Evolutionary conservation across 768 basidiomycete species (phyloP), one percentile per base, ranked within the genome.

Genomic region (Mycena amicta): DNA sequence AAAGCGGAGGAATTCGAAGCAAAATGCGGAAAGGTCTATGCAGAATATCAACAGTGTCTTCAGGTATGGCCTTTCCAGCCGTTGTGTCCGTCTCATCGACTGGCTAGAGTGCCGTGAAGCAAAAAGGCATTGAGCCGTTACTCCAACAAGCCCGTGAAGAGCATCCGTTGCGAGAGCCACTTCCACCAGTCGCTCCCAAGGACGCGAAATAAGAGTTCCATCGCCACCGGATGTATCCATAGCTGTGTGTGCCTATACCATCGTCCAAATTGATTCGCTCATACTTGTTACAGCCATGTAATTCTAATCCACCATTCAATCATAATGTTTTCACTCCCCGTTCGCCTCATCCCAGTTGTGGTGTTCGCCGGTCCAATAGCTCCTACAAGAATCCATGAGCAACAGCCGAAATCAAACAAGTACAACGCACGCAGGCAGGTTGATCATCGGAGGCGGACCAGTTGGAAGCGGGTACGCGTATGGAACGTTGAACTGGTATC

Each of bases 1-100:
- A 95, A 95, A 73, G 92, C 93, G 4, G 88, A 89, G 40, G 92
- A 96, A 71, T 96, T 95, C 70, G 88, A 98, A 65, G 70, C 78
- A 45, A 88, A 87, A 49, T 98, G 96, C 64, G 95, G 95, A 8
- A 83, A 79, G 63, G 72, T 93, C 16, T 98, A 95, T 92, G 75
- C 80, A 45, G 80, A 80, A 60, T 98, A 98, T 72, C 86, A 86
- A 60, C 75, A 73, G 2, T 98, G 95, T 70, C 82, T 98, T 5
- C 87, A 90, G 80, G 96, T 95, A 56, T 41, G 87, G 5, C 20
- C 3, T 56, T 2, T 39, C 33, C 33, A 22, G 18, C 4, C 52
- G 5, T 31, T 50, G 31, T 37, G 33, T 28, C 2, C 18, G 40
- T 13, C 22, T 20, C n/a, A 28, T 52, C 8, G 30, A 18, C 55